A percentile compares a stretch with the other conserved stretches of the same genome.
These are phyloP conservation scores for Eimeria acervulina DNA, from an alignment of 169 alveolate species.

Conservation along the genomic window DNA sequence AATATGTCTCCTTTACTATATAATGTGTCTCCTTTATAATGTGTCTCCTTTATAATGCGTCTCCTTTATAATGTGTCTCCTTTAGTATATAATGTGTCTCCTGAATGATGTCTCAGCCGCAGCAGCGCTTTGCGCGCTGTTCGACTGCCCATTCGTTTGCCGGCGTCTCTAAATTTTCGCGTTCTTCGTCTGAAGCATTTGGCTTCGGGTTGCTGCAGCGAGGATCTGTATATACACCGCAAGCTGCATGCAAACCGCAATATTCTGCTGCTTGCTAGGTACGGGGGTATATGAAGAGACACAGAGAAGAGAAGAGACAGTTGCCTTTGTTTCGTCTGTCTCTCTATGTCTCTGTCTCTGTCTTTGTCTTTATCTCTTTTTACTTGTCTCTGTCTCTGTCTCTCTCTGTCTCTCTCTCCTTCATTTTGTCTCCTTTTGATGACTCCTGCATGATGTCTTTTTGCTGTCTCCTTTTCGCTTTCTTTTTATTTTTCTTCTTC, in stretches of 20 bases:
- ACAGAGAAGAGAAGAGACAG: background rate
- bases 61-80: background rate
- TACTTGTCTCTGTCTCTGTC: background rate
- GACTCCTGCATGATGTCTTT: background rate
- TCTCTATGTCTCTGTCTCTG: background rate
- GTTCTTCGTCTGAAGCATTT: constrained; percentile 90
- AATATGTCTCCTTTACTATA: too few species aligned
- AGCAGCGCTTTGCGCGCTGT: constrained; percentile 85
- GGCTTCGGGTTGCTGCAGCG: constrained; percentile 88
- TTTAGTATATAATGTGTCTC: background rate
- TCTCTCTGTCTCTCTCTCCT: background rate
- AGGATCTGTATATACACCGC: constrained; percentile 85
- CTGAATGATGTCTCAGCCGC: constrained; percentile 35
- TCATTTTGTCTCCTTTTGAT: background rate
- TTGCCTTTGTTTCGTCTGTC: background rate
- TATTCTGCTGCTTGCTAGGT: constrained; percentile 85
- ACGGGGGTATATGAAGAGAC: background rate
- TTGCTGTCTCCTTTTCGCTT: background rate
- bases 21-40: too few species aligned
- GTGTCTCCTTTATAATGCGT: background rate
- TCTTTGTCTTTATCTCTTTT: background rate
- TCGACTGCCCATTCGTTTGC: constrained; percentile 87
- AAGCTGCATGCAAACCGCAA: constrained; percentile 87
- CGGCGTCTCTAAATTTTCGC: constrained; percentile 89
- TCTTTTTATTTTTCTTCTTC: background rate